phyloP scores from a whole-genome alignment of 1,284 basidiomycete species.

The Malassezia furfur region DNA sequence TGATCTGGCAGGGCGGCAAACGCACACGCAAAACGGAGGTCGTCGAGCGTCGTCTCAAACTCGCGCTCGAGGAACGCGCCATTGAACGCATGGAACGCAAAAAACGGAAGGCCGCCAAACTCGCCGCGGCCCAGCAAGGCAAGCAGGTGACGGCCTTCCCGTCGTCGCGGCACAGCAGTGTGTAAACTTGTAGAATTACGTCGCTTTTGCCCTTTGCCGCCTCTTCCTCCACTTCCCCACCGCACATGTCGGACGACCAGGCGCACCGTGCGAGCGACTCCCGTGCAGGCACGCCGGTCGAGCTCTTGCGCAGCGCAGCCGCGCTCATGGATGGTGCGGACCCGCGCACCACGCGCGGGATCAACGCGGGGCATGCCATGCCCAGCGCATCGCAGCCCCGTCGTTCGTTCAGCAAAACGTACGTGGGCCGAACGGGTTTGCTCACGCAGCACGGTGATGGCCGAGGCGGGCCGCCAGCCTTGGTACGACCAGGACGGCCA shows the following conservation, averaged over 20 bases:
- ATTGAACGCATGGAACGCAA: slow-evolving; percentile 21
- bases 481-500: slow-evolving; percentile 59
- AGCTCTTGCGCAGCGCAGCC: not conserved
- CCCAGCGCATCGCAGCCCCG: slow-evolving; percentile 14
- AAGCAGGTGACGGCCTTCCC: too few species aligned
- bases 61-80: slow-evolving; percentile 56
- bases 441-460: slow-evolving; percentile 25
- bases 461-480: slow-evolving; percentile 26
- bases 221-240: not conserved
- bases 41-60: slow-evolving; percentile 62
- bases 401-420: slow-evolving; percentile 26
- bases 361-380: too few species aligned
- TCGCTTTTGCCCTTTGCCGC: too few species aligned
- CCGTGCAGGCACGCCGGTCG: slow-evolving; percentile 1
- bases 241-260: not conserved
- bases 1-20: slow-evolving; percentile 68
- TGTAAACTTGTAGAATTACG: too few species aligned
- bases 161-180: too few species aligned
- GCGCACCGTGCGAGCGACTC: not conserved
- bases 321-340: not conserved
- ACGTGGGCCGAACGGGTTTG: not conserved
- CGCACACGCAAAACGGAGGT: slow-evolving; percentile 67
- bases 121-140: not conserved
- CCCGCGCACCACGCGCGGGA: too few species aligned
- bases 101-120: not conserved